These are phyloP conservation scores for Aspergillus bombycis DNA, from an alignment of 2,329 filamentous ascomycete genomes.

Conservation along the genomic window DNA sequence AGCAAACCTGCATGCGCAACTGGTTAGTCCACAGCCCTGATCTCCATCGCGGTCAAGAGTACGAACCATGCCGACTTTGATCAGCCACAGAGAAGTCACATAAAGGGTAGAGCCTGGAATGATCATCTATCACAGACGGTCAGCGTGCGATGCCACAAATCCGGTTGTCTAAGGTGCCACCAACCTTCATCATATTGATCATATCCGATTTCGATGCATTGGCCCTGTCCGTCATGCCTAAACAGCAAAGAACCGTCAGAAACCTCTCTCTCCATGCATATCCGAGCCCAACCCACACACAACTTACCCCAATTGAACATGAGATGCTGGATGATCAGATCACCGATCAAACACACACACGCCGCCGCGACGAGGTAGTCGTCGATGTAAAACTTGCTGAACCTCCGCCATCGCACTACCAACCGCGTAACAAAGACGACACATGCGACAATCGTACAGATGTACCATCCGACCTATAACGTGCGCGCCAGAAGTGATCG, in stretches of 20 bases:
- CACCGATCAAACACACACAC: slow-evolving; percentile 19
- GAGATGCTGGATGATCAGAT: slow-evolving; percentile 25
- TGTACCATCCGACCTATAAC: slow-evolving; percentile 23
- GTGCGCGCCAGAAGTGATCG: neutral
- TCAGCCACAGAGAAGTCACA: slow-evolving; percentile 26
- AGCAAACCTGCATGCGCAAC: slow-evolving; percentile 5
- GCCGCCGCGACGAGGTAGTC: slow-evolving; percentile 19
- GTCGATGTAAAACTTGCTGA: slow-evolving; percentile 23
- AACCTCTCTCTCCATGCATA: neutral
- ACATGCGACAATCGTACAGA: slow-evolving; percentile 22
- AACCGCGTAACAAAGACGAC: slow-evolving; percentile 20
- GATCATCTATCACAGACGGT: slow-evolving; percentile 19
- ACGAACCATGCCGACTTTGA: slow-evolving; percentile 25
- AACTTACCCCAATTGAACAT: slow-evolving; percentile 24
- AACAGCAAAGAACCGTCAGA: neutral
- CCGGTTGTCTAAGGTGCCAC: neutral
- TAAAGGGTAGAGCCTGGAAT: slow-evolving; percentile 27
- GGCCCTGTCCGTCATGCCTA: slow-evolving; percentile 24
- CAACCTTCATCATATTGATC: slow-evolving; percentile 25
- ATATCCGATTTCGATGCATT: slow-evolving; percentile 12
- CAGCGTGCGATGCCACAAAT: neutral
- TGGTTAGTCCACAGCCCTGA: neutral
- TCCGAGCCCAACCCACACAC: neutral
- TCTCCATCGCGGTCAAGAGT: neutral
- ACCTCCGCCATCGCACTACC: slow-evolving; percentile 17